These are phyloP conservation scores for Xylaria intraflava DNA, from an alignment of 495 filamentous ascomycete genomes.

Conservation along the genomic window DNA sequence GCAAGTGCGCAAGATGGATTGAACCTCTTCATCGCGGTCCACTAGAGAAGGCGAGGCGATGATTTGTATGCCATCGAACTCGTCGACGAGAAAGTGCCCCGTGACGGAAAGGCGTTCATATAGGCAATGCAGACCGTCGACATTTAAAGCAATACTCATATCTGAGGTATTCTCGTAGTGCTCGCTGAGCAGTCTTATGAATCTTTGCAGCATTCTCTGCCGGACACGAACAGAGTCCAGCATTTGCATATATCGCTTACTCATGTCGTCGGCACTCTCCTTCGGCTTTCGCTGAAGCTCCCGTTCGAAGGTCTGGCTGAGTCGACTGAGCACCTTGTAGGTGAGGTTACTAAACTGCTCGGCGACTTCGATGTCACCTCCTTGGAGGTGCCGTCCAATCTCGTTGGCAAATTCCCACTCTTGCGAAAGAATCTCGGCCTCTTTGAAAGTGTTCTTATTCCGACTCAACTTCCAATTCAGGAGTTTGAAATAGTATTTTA, in stretches of 20 bases:
- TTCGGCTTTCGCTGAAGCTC: slow-evolving; percentile 78
- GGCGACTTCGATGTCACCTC: slow-evolving; percentile 94
- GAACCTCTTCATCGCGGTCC: slow-evolving; percentile 69
- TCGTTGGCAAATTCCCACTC: slow-evolving; percentile 96
- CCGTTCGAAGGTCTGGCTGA: slow-evolving; percentile 85
- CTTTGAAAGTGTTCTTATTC: slow-evolving; percentile 98
- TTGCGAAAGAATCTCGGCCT: slow-evolving; percentile 92
- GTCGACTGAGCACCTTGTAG: slow-evolving; percentile 76
- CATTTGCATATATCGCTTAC: slow-evolving; percentile 90
- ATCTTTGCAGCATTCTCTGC: slow-evolving; percentile 70
- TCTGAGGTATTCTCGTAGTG: slow-evolving; percentile 95
- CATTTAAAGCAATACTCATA: slow-evolving; percentile 70
- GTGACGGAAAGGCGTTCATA: slow-evolving; percentile 76
- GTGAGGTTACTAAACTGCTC: slow-evolving; percentile 96
- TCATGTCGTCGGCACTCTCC: slow-evolving; percentile 81
- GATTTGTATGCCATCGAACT: slow-evolving; percentile 70
- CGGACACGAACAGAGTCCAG: slow-evolving; percentile 92
- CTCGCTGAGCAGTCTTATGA: slow-evolving; percentile 79
- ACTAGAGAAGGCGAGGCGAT: slow-evolving; percentile 76
- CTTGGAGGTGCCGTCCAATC: slow-evolving; percentile 78
- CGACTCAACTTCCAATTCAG: slow-evolving; percentile 94
- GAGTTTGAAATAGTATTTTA: slow-evolving; percentile 97
- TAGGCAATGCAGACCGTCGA: slow-evolving; percentile 60
- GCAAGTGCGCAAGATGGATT: slow-evolving; percentile 78
- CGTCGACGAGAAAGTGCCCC: slow-evolving; percentile 79